These are phyloP conservation scores for Xylariales sp. DNA, from an alignment of 2,329 filamentous ascomycete genomes.

Conservation along the genomic window DNA sequence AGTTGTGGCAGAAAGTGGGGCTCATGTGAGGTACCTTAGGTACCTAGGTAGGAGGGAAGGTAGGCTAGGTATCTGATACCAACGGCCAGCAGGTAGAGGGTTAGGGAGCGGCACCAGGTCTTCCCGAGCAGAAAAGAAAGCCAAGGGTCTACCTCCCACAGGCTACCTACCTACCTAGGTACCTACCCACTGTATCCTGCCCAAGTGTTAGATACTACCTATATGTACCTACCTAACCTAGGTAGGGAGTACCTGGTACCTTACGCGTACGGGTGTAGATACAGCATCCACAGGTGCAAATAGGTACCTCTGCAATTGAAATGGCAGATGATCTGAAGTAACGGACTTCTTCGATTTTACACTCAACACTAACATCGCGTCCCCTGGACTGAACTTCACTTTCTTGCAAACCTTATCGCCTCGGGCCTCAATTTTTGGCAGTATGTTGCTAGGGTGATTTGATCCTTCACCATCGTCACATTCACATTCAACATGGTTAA, in stretches of 20 bases:
- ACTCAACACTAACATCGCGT: slow-evolving; percentile 6
- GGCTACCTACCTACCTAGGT: neutral
- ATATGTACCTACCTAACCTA: too few relatives aligned
- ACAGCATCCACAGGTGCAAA: too few relatives aligned
- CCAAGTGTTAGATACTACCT: too few relatives aligned
- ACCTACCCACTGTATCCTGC: neutral
- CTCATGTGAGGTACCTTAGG: neutral
- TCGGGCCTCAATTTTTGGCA: neutral
- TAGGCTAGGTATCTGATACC: too few relatives aligned
- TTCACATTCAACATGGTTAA: slow-evolving; percentile 16
- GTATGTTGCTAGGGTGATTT: slow-evolving; percentile 15
- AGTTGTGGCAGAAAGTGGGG: slow-evolving; percentile 13
- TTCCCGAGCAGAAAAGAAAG: too few relatives aligned
- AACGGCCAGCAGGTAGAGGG: too few relatives aligned
- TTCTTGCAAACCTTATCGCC: slow-evolving; percentile 8
- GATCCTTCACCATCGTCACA: neutral
- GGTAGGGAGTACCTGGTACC: too few relatives aligned
- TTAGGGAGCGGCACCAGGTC: too few relatives aligned
- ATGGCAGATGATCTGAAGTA: slow-evolving; percentile 7
- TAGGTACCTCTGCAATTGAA: too few relatives aligned
- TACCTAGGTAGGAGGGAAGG: neutral
- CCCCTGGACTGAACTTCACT: slow-evolving; percentile 2
- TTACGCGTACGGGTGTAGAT: too few relatives aligned
- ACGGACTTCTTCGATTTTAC: neutral
- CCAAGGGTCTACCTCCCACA: neutral